A percentile compares a stretch with the other conserved stretches of the same genome.
These are phyloP conservation scores for Tilletia horrida DNA, from an alignment of 1,284 basidiomycete genomes.

Conservation along the genomic window DNA sequence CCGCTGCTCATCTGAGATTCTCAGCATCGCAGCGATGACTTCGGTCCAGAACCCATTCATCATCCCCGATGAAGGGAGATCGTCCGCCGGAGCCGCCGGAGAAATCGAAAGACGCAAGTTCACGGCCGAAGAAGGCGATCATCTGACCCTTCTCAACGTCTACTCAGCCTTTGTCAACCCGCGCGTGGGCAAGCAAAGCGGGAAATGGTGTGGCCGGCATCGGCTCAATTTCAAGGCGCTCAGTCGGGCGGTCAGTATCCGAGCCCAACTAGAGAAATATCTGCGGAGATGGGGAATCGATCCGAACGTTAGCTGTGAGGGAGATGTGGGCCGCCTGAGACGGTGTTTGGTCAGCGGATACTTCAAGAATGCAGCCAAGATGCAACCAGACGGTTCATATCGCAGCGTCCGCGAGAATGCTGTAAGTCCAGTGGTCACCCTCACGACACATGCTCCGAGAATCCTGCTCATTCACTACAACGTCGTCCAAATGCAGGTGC, in stretches of 20 bases:
- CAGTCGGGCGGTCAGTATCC: slow-evolving; percentile 84
- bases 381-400: slow-evolving; percentile 85
- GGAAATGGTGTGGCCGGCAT: slow-evolving; percentile 87
- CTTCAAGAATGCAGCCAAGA: slow-evolving; percentile 86
- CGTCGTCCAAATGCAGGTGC: slow-evolving; percentile 60
- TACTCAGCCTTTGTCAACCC: slow-evolving; percentile 80
- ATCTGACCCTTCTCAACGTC: slow-evolving; percentile 84
- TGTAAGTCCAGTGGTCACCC: slow-evolving; percentile 58
- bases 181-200: slow-evolving; percentile 71
- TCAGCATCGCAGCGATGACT: slow-evolving; percentile 94
- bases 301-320: slow-evolving; percentile 64
- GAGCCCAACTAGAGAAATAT: slow-evolving; percentile 86
- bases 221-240: slow-evolving; percentile 86
- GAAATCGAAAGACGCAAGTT: slow-evolving; percentile 90
- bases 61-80: slow-evolving; percentile 61
- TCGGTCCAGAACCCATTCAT: slow-evolving; percentile 57
- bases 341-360: slow-evolving; percentile 86
- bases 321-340: slow-evolving; percentile 72
- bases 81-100: slow-evolving; percentile 72
- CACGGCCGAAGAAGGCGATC: slow-evolving; percentile 94
- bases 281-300: slow-evolving; percentile 81
- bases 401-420: slow-evolving; percentile 74
- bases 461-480: not conserved
- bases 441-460: not conserved
- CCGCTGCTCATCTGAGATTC: slow-evolving; percentile 83